These are phyloP conservation scores for Raphanus hybrid DNA, from an alignment of 441 rosid genomes.

Conservation along the genomic window DNA sequence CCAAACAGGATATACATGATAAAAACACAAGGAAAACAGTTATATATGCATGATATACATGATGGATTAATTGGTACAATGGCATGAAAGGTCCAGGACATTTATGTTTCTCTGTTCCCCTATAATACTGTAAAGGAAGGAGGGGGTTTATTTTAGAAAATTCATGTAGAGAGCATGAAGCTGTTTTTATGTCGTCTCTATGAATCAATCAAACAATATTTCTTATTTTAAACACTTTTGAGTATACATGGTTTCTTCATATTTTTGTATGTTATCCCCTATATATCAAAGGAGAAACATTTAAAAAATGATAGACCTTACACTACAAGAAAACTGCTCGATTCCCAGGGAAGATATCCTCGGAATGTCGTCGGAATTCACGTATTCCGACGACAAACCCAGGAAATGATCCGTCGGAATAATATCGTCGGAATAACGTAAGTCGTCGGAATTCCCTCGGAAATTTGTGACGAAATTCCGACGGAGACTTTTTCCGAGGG, in stretches of 20 bases:
- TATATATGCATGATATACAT: background rate
- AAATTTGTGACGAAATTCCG: too few species aligned
- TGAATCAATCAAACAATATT: constrained; percentile 14
- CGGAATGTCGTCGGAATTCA: too few species aligned
- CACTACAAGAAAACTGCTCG: too few species aligned
- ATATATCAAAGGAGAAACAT: too few species aligned
- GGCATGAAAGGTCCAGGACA: background rate
- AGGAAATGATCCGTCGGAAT: too few species aligned
- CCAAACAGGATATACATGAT: background rate
- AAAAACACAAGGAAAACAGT: background rate
- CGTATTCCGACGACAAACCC: too few species aligned
- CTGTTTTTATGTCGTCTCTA: constrained; percentile 35
- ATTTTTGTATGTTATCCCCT: too few species aligned
- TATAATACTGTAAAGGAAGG: constrained; percentile 7
- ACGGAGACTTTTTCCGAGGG: too few species aligned
- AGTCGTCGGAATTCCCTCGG: too few species aligned
- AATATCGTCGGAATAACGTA: too few species aligned
- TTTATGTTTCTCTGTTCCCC: constrained; percentile 27
- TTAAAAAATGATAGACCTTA: too few species aligned
- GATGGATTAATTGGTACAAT: background rate
- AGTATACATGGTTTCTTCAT: background rate
- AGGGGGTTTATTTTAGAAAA: constrained; percentile 14
- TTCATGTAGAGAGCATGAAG: constrained; percentile 39
- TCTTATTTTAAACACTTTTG: constrained; percentile 3
- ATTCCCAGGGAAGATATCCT: too few species aligned